These are phyloP conservation scores for Verticillium zaregamsianum DNA, from an alignment of 2,329 filamentous ascomycete species.

Conservation along the genomic window DNA sequence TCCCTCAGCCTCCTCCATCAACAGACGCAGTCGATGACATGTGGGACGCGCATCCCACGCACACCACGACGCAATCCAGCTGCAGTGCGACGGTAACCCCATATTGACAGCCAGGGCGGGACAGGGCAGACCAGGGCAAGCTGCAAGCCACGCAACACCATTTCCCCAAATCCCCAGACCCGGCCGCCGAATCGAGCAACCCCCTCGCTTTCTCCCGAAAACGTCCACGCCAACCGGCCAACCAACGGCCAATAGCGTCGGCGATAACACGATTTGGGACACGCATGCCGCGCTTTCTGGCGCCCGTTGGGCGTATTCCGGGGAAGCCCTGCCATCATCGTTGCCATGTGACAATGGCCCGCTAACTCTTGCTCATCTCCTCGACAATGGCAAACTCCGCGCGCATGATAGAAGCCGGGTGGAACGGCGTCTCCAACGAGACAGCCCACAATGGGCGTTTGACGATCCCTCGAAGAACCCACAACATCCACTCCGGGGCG, in stretches of 20 bases:
- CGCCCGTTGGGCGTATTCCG: background rate
- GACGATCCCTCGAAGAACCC: background rate
- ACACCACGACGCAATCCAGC: background rate
- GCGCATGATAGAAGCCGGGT: background rate
- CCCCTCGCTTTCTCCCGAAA: background rate
- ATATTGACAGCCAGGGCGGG: background rate
- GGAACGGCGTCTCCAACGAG: background rate
- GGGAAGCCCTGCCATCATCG: background rate
- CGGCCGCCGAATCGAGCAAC: background rate
- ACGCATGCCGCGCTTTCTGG: background rate
- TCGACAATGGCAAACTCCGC: background rate
- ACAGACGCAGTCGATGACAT: background rate
- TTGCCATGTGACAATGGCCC: background rate
- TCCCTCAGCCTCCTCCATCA: background rate
- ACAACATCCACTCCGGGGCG: background rate
- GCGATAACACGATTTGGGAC: background rate
- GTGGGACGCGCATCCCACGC: background rate
- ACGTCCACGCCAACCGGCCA: background rate
- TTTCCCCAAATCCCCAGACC: background rate
- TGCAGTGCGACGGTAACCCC: background rate
- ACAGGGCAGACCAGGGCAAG: background rate
- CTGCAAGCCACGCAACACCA: background rate
- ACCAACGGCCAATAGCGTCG: background rate
- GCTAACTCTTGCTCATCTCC: background rate
- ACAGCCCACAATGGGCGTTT: background rate